Evolutionary conservation across 2,329 filamentous ascomycete species (phyloP), one percentile per base, ranked within the genome.

Genomic region (Endothia cerciana): DNA sequence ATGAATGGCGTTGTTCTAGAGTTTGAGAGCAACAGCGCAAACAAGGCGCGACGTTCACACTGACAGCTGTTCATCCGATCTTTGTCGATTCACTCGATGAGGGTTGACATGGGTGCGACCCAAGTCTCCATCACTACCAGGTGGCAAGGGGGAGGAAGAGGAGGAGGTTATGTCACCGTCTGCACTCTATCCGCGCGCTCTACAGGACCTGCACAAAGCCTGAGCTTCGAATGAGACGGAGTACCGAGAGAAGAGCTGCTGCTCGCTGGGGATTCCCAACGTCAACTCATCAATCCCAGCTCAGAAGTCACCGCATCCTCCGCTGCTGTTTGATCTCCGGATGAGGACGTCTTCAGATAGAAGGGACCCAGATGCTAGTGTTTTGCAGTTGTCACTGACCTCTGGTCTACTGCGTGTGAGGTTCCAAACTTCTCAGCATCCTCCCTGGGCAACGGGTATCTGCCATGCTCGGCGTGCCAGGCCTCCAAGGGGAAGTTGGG

Each of bases 391-490:
- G 33, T 36, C 33, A 36, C 33, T 36, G 4, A 10, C 33, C 33
- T 36, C 33, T 36, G 33, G 33, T 10, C 4, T 10, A 36, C 33
- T 36, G 33, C 4, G 33, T 36, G 33, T 7, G 33, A 7, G 33
- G 33, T n/a, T 11, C 2, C n/a, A 11, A 45, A 60, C 8, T n/a
- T 19, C 22, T 33, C 13, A 10, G 57, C 25, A 19, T n/a, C n/a
- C 40, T 60, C 25, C 28, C 33, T 36, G 10, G 40, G 38, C 41
- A 33, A n/a, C 17, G 57, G 41, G 25, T 45, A 47, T 22, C 57
- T 60, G 40, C 57, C 57, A 47, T 60, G 57, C 19, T 17, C 33
- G 28, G 57, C 57, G 28, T 47, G 4, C 40, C 41, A 60, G 40
- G 36, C 40, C 19, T 47, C 25, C 6, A 47, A 25, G 3, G 41